Evolutionary conservation across 2,329 filamentous ascomycete species (phyloP), one percentile per base, ranked within the genome.

Genomic region (Aspergillus viridinutans): DNA sequence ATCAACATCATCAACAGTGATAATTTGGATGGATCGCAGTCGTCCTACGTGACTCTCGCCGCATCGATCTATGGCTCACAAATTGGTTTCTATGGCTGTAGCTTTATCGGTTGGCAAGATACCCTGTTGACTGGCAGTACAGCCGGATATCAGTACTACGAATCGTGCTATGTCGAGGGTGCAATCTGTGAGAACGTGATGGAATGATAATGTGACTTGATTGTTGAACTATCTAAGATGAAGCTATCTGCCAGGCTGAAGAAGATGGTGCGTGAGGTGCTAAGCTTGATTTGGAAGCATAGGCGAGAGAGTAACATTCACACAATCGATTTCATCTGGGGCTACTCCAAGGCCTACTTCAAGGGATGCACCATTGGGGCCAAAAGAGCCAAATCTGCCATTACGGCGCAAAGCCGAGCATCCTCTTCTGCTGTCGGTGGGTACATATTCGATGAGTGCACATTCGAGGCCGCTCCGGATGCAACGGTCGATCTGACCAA

Each of bases 311-410:
- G n/a, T n/a, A n/a, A n/a, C n/a, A n/a, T n/a, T n/a, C n/a, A n/a
- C n/a, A n/a, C n/a, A n/a, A 81, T 78, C 25, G 80, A 82, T 57
- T 81, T 81, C 56, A 77, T 81, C 50, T 81, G 63, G 61, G 67
- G 67, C 10, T 64, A 67, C 53, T 62, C 64, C 52, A 64, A 61
- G 48, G 66, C 64, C 12, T 69, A 67, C 53, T 67, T 69, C 61
- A 69, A 69, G 52, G 66, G 66, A 10, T 69, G 67, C 56, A 69
- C 66, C 9, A 67, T 69, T 38, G 64, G 61, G 26, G 65, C 64
- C 12, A 69, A 70, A 56, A 57, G 61, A 10, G 56, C 60, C 25
- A 61, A 63, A 26, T 67, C 66, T 6, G 67, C 67, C n/a, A 62
- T 63, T 20, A 60, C 60, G 4, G 61, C 61, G 4, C 61, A 63